These are phyloP conservation scores for Erodium maritimum DNA, from an alignment of 345 rosid species.

Conservation along the genomic window DNA sequence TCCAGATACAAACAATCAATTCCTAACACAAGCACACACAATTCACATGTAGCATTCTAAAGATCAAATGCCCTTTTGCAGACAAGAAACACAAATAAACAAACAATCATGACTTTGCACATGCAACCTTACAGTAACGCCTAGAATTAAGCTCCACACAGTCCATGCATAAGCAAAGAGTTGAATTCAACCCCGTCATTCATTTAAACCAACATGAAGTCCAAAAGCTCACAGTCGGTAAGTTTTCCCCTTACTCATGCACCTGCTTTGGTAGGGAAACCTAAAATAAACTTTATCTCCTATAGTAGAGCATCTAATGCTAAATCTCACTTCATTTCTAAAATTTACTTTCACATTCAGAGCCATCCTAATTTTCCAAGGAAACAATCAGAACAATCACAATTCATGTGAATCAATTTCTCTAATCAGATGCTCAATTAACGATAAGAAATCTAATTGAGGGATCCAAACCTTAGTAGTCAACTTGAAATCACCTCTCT, in stretches of 20 bases:
- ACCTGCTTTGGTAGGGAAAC: too few relatives aligned
- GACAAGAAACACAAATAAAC: background rate
- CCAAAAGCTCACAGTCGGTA: too few relatives aligned
- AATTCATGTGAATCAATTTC: background rate
- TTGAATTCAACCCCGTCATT: too few relatives aligned
- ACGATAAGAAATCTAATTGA: background rate
- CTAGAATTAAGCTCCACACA: background rate
- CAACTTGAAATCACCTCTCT: slow-evolving; percentile 25
- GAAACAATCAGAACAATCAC: background rate
- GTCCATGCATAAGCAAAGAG: background rate
- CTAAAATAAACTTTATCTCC: too few relatives aligned
- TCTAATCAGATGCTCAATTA: background rate
- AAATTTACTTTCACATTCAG: background rate
- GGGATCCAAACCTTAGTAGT: slow-evolving; percentile 34
- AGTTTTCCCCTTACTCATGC: too few relatives aligned
- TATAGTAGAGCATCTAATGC: background rate
- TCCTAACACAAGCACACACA: background rate
- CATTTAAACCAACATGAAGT: too few relatives aligned
- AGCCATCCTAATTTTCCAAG: background rate
- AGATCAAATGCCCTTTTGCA: background rate
- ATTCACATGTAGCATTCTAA: background rate
- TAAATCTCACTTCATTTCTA: background rate
- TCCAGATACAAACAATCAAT: background rate
- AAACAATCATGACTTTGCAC: background rate
- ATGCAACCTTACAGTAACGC: background rate